These are phyloP conservation scores for Suillus ampliporus DNA, from an alignment of 768 basidiomycete genomes.

Conservation along the genomic window DNA sequence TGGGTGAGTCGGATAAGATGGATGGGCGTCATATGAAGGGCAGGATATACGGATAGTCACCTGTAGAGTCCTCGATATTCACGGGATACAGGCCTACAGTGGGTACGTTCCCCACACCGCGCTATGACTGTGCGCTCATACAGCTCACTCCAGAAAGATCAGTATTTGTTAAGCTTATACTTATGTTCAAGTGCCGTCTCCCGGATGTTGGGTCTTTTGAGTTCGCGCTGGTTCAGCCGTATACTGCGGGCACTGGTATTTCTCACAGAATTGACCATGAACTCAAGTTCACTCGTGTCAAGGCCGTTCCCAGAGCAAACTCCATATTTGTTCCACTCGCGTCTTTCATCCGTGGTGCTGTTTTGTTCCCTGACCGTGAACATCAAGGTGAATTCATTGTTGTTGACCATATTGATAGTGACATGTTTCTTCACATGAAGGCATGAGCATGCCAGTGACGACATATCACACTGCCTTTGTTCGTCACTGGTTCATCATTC, in stretches of 20 bases:
- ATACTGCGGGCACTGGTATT: background rate
- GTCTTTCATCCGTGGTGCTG: conserved; percentile 38
- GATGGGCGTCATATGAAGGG: no score
- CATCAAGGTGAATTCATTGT: no score
- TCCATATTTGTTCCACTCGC: conserved; percentile 30
- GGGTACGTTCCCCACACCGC: no score
- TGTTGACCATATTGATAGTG: no score
- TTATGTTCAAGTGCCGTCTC: conserved; percentile 10
- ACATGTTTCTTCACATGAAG: no score
- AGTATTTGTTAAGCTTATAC: conserved; percentile 5
- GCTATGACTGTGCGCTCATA: conserved; percentile 27
- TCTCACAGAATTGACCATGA: background rate
- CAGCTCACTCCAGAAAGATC: background rate
- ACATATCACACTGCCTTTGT: no score
- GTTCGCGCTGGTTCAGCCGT: conserved; percentile 14
- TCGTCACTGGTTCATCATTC: no score
- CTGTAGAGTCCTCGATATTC: no score
- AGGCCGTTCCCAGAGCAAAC: conserved; percentile 2
- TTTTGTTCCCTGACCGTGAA: conserved; percentile 23
- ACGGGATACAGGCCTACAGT: no score
- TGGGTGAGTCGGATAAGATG: no score
- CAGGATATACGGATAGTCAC: no score
- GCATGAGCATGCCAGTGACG: no score
- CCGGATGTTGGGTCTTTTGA: background rate
- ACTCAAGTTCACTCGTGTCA: conserved; percentile 5